Evolutionary conservation across 2,329 filamentous ascomycete genomes (phyloP), one percentile per base, ranked within the genome.

Genomic region (Venturiaceae sp.): DNA sequence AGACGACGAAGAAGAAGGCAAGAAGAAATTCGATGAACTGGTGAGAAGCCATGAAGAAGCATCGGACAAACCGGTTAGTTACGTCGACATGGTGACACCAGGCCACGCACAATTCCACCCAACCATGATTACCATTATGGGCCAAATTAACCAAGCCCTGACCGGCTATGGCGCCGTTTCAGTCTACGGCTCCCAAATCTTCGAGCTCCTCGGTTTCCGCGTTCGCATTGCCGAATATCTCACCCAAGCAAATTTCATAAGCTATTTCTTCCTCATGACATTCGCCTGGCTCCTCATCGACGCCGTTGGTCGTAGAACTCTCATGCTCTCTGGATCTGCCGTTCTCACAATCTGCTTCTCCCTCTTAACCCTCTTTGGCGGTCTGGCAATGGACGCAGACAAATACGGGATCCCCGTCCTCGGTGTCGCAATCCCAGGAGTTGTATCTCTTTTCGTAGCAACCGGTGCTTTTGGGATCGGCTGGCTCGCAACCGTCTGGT

Each of bases 181-280:
- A 19, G 82, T 85, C 2, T 85, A 85, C 60, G 83, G 82, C 0
- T 81, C 82, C 2, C 83, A 85, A 62, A 84, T 85, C 57, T 85
- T 85, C 66, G 77, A 82, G 16, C 77, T 85, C 9, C 76, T 85
- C 3, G 81, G 82, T 16, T 83, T 84, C 65, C 66, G 68, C 19
- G 75, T 78, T 36, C 69, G 69, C 3, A 70, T 69, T 16, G 77
- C 82, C 1, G 82, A 85, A 66, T 80, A 77, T 61, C 69, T 83
- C 14, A 84, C 82, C 0, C 74, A 83, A 50, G 80, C 74, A 30
- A 85, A 85, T 68, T 85, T 84, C 68, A 69, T 81, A 41, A 82
- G 77, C 19, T 85, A 85, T 67, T 80, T 84, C 64, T 62, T 79
- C 53, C 76, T 83, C 62, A 85, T 84, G 82, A 84, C 81, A 0